Conservation (phyloP, 148 eudicot species). For the Rheum nobile region DNA sequence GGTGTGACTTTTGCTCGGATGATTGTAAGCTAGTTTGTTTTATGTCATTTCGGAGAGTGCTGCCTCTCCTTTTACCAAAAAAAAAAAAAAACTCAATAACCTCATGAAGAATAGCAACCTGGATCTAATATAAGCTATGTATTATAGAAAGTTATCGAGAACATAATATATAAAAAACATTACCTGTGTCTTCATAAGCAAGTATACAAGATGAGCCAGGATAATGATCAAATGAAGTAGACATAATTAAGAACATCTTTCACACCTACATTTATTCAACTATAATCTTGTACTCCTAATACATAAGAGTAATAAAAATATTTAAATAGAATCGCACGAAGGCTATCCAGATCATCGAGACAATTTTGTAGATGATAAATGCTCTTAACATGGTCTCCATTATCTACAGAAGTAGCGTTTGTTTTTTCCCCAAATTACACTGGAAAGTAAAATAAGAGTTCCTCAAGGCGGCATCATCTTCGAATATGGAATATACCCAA, state of each 20-base stretch:
- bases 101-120: too few relatives aligned
- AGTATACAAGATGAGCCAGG: background rate
- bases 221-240: background rate
- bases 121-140: background rate
- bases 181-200: background rate
- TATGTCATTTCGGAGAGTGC: too few relatives aligned
- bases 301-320: too few relatives aligned
- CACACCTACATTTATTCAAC: too few relatives aligned
- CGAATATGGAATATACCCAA: background rate
- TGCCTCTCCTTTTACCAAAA: too few relatives aligned
- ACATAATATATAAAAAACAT: background rate
- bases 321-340: background rate
- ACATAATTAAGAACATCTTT: too few relatives aligned
- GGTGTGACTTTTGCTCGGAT: too few relatives aligned
- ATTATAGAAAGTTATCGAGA: background rate
- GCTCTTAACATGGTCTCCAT: background rate
- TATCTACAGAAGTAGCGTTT: background rate
- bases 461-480: background rate
- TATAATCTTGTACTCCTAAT: too few relatives aligned
- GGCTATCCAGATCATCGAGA: background rate
- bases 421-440: background rate
- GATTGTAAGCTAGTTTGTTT: too few relatives aligned
- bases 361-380: background rate
- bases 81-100: too few relatives aligned
- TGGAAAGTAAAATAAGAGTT: background rate